Conservation (phyloP, 495 filamentous ascomycete genomes). For the Echria macrotheca region DNA sequence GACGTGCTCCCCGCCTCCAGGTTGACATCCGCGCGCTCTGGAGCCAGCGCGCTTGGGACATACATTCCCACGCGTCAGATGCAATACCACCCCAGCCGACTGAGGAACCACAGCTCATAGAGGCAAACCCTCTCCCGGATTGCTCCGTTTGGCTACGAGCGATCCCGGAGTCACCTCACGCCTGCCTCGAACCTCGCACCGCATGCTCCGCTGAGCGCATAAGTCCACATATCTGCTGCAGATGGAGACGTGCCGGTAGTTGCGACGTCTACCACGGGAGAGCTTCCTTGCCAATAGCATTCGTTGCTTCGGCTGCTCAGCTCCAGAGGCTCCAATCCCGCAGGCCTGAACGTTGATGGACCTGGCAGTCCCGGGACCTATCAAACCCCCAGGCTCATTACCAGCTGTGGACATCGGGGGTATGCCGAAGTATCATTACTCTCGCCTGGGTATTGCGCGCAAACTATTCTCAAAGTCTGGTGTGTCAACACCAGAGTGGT, state of each 20-base stretch:
- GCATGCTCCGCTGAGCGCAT: slow-evolving; percentile 9
- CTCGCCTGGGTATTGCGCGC: too few relatives aligned
- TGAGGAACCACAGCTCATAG: slow-evolving; percentile 11
- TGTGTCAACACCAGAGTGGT: too few relatives aligned
- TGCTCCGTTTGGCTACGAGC: not conserved
- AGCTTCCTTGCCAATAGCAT: slow-evolving; percentile 1
- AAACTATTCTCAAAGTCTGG: too few relatives aligned
- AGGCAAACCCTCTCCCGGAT: slow-evolving; percentile 1
- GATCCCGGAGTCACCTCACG: not conserved
- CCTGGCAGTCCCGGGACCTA: too few relatives aligned
- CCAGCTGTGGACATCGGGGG: too few relatives aligned
- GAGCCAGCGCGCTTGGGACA: slow-evolving; percentile 15
- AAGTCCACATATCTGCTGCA: slow-evolving; percentile 15
- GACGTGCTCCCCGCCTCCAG: slow-evolving; percentile 14
- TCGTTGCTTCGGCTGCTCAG: not conserved
- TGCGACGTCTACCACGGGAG: not conserved
- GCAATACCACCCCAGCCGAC: slow-evolving; percentile 20
- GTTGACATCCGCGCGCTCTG: slow-evolving; percentile 14
- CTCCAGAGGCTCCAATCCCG: not conserved
- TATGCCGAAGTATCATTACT: too few relatives aligned
- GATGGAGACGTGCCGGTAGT: slow-evolving; percentile 15
- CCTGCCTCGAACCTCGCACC: slow-evolving; percentile 6
- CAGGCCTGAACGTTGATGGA: not conserved
- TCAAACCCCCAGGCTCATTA: too few relatives aligned
- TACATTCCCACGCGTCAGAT: slow-evolving; percentile 18